Base-by-base conservation (phyloP, 371 early-diverging fungal species). In the Gilbertella persicaria region DNA sequence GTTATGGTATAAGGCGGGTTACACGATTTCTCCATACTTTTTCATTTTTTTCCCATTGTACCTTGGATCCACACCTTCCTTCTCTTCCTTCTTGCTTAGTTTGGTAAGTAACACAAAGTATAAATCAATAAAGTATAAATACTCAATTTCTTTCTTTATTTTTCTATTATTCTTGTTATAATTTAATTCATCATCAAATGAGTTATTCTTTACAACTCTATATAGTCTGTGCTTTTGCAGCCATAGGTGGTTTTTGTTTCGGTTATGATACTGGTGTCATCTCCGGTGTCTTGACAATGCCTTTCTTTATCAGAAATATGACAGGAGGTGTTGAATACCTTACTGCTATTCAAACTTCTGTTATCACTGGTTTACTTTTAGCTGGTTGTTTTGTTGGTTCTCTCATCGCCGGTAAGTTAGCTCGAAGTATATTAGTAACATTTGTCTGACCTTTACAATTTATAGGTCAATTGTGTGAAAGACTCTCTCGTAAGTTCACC, bases 251-350 rank as follows among this genome's bases (percentile, higher is more conserved):
- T 59, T 67, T 78, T 46, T 73, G 68, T 43, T 78, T 78, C 53
- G 78, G 79, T 59, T 75, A 79, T 62, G 82, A 82, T 56, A 69
- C 73, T 24, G 82, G 82, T 73, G 65, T 73, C 52, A 71, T 82
- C 46, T 60, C 71, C 46, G 62, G 82, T 68, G 76, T 82, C 43
- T 63, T 75, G 56, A 67, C 71, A 25, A 73, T 79, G 73, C 51
- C 62, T 10, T 60, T 60, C 37, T 79, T 81, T 40, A 72, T 70
- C 44, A 17, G 47, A 4, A 60, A 46, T 23, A 78, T 81, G 71
- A 69, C 58, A 14, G 64, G 64, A 35, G 65, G 60, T 48, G 29
- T 19, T 30, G 40, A 21, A 5, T 46, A 28, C 0, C 61, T 69
- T 39, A 55, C 58, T n/a, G 37, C 78, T 29, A 57, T 67, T 43